Evolutionary conservation across 2,329 filamentous ascomycete species (phyloP).

Genomic region (Trichoderma polysporum): DNA sequence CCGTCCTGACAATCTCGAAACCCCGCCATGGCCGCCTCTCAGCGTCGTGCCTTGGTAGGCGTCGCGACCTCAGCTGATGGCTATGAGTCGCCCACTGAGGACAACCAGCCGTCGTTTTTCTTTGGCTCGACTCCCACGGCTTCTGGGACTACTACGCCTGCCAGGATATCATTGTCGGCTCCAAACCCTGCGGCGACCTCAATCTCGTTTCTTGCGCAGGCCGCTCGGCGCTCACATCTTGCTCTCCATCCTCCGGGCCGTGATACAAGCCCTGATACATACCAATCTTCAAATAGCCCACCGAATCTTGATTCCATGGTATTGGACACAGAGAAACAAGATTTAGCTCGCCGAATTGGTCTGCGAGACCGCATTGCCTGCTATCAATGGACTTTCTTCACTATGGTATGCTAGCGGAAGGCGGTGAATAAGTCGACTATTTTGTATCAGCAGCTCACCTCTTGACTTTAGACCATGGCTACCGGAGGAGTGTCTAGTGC

Average conservation of each 20-base stretch:
- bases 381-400: slow-evolving; percentile 75
- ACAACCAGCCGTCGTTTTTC: slow-evolving; percentile 33
- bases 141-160: slow-evolving; percentile 12
- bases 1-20: slow-evolving; percentile 48
- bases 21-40: slow-evolving; percentile 38
- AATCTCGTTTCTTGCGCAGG: neutral
- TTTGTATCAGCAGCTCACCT: neutral
- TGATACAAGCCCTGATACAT: neutral
- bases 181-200: neutral
- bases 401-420: slow-evolving; percentile 38
- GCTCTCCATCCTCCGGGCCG: neutral
- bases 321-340: neutral
- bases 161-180: neutral
- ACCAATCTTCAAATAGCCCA: neutral
- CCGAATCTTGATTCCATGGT: slow-evolving; percentile 8
- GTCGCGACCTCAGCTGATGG: slow-evolving; percentile 23
- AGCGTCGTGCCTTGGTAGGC: slow-evolving; percentile 19
- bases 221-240: neutral
- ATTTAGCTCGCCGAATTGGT: slow-evolving; percentile 37
- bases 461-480: slow-evolving; percentile 41
- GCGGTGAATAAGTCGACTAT: neutral
- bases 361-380: slow-evolving; percentile 53
- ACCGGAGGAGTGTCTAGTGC: slow-evolving; percentile 58
- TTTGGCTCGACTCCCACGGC: slow-evolving; percentile 23
- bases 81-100: slow-evolving; percentile 42